Conservation (phyloP, 1,284 basidiomycete genomes). For the Cryptococcus sp. region DNA sequence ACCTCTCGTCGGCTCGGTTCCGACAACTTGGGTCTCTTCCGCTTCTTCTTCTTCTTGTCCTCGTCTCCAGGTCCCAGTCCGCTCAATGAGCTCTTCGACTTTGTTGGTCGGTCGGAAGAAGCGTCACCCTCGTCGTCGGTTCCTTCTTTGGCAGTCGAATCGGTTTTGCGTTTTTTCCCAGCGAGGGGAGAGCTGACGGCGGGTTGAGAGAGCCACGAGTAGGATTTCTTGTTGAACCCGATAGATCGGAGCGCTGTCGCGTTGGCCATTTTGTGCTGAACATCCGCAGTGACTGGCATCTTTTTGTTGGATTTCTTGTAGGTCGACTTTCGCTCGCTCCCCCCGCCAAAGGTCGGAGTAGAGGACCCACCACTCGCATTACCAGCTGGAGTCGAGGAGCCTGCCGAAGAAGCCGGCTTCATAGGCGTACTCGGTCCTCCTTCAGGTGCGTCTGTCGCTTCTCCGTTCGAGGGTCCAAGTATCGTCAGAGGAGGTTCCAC, state of each 20-base stretch:
- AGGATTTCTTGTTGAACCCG: constrained; percentile 20
- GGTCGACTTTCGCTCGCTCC: constrained; percentile 7
- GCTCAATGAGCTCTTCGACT: too few relatives aligned
- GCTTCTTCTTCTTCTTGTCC: constrained; percentile 9
- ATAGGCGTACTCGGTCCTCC: constrained; percentile 6
- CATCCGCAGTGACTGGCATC: constrained; percentile 30
- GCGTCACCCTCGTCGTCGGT: not conserved
- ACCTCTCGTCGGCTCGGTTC: constrained; percentile 7
- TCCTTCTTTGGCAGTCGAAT: not conserved
- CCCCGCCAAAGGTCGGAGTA: constrained; percentile 20
- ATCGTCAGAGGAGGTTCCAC: not conserved
- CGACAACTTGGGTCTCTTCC: constrained; percentile 1
- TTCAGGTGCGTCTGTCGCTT: not conserved
- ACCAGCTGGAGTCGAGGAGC: not conserved
- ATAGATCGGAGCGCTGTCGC: constrained; percentile 24
- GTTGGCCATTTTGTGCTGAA: constrained; percentile 39
- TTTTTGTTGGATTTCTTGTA: constrained; percentile 11
- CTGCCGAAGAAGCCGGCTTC: not conserved
- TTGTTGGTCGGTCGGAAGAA: not conserved
- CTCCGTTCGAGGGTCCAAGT: not conserved
- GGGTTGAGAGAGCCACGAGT: constrained; percentile 36
- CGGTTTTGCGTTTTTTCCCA: constrained; percentile 20
- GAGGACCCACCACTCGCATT: not conserved
- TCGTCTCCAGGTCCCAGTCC: not conserved
- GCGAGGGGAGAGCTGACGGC: constrained; percentile 19